Percentiles rank a stretch among this genome's conserved stretches.
Conservation (phyloP, 2,329 filamentous ascomycete genomes). For the Exophiala aquamarina region DNA sequence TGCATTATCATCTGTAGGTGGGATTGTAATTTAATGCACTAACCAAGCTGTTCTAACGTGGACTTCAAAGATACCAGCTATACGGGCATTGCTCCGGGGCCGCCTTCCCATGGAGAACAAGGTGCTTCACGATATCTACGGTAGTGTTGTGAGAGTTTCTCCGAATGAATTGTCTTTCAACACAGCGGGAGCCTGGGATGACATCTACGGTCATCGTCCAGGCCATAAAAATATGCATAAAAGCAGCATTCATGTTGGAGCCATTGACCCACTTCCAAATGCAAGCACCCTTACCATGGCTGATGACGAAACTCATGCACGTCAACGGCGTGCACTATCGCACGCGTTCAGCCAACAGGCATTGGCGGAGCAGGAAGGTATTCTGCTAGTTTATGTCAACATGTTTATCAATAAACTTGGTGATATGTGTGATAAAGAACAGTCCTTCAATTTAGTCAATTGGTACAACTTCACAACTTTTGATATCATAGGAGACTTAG, state of each 20-base stretch:
- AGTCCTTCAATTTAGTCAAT: constrained; percentile 11
- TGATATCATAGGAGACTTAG: constrained; percentile 31
- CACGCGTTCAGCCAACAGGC: constrained; percentile 37
- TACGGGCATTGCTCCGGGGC: constrained; percentile 1
- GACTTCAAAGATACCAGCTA: not conserved
- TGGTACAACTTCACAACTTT: constrained; percentile 22
- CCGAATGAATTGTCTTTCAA: constrained; percentile 37
- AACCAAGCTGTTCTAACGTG: too few species aligned
- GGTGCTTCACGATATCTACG: constrained; percentile 17
- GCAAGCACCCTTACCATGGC: constrained; percentile 3
- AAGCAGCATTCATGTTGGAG: constrained; percentile 7
- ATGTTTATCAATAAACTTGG: constrained; percentile 10
- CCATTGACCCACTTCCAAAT: constrained; percentile 4
- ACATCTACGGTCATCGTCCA: constrained; percentile 30
- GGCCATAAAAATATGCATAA: constrained; percentile 29
- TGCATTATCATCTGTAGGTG: too few species aligned
- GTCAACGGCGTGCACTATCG: constrained; percentile 33
- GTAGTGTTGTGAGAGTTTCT: constrained; percentile 31
- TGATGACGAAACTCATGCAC: constrained; percentile 30
- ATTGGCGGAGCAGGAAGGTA: constrained; percentile 36
- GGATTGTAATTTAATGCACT: too few species aligned
- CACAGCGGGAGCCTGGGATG: constrained; percentile 27
- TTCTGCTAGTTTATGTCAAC: constrained; percentile 13
- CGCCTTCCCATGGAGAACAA: constrained; percentile 5
- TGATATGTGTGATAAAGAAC: constrained; percentile 1